Evolutionary conservation across 1,139 yeast species (phyloP), one percentile per base, ranked within the genome.

Genomic region (Candida tetrigidarum): DNA sequence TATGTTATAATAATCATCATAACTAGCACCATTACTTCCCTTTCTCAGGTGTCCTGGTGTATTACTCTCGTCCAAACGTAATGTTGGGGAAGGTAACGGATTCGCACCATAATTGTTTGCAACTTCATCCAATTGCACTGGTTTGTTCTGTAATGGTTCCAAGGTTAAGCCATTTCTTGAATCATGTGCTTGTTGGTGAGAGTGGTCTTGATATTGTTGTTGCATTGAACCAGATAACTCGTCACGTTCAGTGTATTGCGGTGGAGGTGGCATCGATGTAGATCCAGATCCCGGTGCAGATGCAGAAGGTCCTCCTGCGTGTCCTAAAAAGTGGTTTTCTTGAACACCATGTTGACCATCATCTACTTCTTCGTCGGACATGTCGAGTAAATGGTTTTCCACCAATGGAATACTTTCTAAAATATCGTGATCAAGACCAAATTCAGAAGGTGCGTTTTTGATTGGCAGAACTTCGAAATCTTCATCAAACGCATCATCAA

Each of bases 401-500:
- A 47, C 42, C 34, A 47, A 27, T 27, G 48, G 44, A 14, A 43
- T 34, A 14, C 37, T 34, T 9, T 27, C 46, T 16, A 32, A 41
- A 23, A 42, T 35, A 20, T 45, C 44, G 19, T 43, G 44, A 23
- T 43, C 41, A n/a, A 43, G 39, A 26, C 37, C 43, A 37, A 43
- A 40, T 16, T 39, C 38, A n/a, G 43, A 27, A 4, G 28, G 4
- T n/a, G 27, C 14, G 4, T 43, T 28, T 32, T 38, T 37, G n/a
- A 43, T 37, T 5, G 46, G 47, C 41, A 30, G 45, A 36, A 26
- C 38, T 23, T 39, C 37, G 11, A 36, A 39, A 26, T 42, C 45
- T 30, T 39, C 40, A 32, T 45, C 46, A 37, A 43, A 40, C 4
- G 40, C 41, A 35, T 49, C 47, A 32, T 44, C 42, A 25, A 36